phyloP scores from a whole-genome alignment of 1,284 basidiomycete genomes.

The Pterulicium gracile region DNA sequence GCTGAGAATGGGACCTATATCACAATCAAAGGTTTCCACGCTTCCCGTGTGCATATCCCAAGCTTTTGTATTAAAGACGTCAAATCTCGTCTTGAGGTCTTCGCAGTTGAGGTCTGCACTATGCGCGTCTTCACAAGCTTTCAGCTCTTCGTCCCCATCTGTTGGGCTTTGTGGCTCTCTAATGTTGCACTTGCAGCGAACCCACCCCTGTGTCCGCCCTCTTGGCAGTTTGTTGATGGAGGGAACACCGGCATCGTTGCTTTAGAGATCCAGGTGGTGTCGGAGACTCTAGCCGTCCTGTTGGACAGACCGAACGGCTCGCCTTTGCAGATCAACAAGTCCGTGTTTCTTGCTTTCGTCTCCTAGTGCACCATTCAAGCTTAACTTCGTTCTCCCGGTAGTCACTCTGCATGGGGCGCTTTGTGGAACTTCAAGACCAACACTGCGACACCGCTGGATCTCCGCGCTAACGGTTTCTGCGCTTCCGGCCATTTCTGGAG shows the following conservation, averaged over 20 bases:
- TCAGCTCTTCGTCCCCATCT: no score
- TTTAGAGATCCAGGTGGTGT: conserved; percentile 36
- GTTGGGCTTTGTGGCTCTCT: no score
- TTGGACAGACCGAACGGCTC: conserved; percentile 36
- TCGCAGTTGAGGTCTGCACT: no score
- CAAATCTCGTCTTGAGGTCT: no score
- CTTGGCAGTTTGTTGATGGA: conserved; percentile 27
- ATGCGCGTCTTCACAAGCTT: no score
- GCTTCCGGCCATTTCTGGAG: conserved; percentile 36
- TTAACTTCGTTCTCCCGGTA: no score
- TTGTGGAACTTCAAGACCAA: conserved; percentile 33
- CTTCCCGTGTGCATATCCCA: no score
- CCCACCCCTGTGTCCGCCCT: no score
- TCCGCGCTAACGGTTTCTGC: conserved; percentile 41
- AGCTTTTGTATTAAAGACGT: no score
- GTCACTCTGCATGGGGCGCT: conserved; percentile 33
- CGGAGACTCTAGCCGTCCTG: conserved; percentile 31
- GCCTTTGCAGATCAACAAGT: conserved; percentile 27
- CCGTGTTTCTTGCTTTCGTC: background rate
- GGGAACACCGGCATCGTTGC: conserved; percentile 35
- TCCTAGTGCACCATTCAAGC: background rate
- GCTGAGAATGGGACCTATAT: no score
- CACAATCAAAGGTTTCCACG: no score
- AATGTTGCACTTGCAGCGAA: no score
- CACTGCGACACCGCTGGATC: conserved; percentile 27